A percentile compares a stretch with the other conserved stretches of the same genome.
phyloP scores from a whole-genome alignment of 2,329 filamentous ascomycete genomes.

The Colletotrichum ledebouriae region DNA sequence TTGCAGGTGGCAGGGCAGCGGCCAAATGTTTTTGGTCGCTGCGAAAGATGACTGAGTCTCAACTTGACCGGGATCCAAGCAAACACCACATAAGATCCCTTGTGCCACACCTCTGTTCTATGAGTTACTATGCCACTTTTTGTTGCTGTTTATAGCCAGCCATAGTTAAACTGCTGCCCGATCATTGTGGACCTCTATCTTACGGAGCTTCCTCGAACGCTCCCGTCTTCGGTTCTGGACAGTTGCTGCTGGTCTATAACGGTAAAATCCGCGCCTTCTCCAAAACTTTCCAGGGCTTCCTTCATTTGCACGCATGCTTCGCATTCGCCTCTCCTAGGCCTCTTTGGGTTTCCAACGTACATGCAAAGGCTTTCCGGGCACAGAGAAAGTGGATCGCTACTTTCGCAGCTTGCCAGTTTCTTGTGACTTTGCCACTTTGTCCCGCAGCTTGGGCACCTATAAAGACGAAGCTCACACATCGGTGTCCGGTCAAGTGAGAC shows the following conservation, averaged over 20 bases:
- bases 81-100: too few relatives aligned
- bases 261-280: slow-evolving; percentile 42
- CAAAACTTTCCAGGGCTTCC: slow-evolving; percentile 49
- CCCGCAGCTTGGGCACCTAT: slow-evolving; percentile 51
- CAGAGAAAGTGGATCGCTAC: slow-evolving; percentile 46
- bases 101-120: too few relatives aligned
- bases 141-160: too few relatives aligned
- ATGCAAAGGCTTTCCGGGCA: slow-evolving; percentile 54
- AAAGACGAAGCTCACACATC: slow-evolving; percentile 51
- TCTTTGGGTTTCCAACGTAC: slow-evolving; percentile 52
- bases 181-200: too few relatives aligned
- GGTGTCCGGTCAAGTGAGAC: background rate
- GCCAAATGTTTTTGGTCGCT: too few relatives aligned
- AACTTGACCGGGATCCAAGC: too few relatives aligned
- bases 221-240: too few relatives aligned
- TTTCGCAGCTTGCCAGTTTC: slow-evolving; percentile 55
- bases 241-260: background rate
- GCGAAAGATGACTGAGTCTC: too few relatives aligned
- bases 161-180: too few relatives aligned
- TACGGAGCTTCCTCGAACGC: too few relatives aligned
- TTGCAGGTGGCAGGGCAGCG: too few relatives aligned
- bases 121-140: too few relatives aligned
- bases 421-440: slow-evolving; percentile 50
- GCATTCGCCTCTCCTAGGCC: slow-evolving; percentile 52
- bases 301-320: slow-evolving; percentile 47